Evolutionary conservation across 139 green algal species (phyloP).

Genomic region (Chlorella sp.): DNA sequence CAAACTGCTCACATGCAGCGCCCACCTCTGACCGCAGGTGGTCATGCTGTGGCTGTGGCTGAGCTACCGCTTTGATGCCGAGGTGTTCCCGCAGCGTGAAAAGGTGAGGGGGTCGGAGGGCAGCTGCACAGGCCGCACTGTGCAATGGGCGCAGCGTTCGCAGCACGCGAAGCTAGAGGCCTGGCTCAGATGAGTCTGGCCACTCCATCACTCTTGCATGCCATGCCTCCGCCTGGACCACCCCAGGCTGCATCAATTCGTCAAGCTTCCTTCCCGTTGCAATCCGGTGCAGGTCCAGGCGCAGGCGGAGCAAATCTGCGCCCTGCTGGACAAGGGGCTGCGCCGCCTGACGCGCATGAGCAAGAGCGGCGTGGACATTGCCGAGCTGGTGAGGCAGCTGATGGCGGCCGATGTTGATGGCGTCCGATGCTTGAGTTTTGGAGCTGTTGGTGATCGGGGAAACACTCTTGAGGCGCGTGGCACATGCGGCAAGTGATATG

Average conservation of each 20-base stretch:
- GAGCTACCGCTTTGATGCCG: constrained; percentile 44
- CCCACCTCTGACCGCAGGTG: not conserved
- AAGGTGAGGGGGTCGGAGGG: not conserved
- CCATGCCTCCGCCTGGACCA: not conserved
- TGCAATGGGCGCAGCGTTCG: no score
- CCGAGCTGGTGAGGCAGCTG: constrained; percentile 3
- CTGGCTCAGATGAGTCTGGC: not conserved
- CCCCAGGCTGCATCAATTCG: no score
- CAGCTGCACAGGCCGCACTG: not conserved
- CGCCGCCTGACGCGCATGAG: constrained; percentile 16
- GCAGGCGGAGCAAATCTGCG: constrained; percentile 23
- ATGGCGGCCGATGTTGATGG: no score
- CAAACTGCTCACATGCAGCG: not conserved
- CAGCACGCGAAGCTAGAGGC: no score
- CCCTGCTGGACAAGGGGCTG: constrained; percentile 34
- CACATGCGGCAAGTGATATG: not conserved
- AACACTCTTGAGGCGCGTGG: no score
- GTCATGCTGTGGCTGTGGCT: constrained; percentile 55
- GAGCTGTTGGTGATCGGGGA: no score
- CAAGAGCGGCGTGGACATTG: constrained; percentile 32
- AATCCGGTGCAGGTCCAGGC: constrained; percentile 14
- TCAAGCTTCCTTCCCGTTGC: no score
- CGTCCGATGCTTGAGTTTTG: no score
- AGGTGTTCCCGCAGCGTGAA: constrained; percentile 28
- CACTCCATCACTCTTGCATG: not conserved